phyloP scores from a whole-genome alignment of 1,284 basidiomycete species.

The Fomitopsis pinicola region DNA sequence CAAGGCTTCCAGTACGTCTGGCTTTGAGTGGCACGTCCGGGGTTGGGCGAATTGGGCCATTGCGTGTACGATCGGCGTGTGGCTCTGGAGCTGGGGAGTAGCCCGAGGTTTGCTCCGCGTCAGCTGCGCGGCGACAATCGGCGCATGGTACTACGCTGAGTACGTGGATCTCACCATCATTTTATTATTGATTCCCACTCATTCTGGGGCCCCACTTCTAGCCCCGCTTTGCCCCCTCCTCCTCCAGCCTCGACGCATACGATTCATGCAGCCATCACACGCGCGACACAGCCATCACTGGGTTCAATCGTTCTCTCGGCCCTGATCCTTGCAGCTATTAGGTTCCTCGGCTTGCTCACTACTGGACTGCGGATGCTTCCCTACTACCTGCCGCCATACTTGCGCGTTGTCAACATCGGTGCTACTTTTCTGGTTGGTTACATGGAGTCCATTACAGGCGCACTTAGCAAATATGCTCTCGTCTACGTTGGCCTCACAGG shows the following conservation, averaged over 20 bases:
- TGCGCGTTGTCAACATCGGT: slow-evolving; percentile 37
- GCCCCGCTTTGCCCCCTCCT: slow-evolving; percentile 44
- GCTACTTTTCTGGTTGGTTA: slow-evolving; percentile 45
- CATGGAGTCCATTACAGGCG: slow-evolving; percentile 60
- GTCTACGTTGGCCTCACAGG: slow-evolving; percentile 87
- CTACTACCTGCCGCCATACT: slow-evolving; percentile 47
- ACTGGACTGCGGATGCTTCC: slow-evolving; percentile 51
- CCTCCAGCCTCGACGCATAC: slow-evolving; percentile 60
- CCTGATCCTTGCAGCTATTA: slow-evolving; percentile 69
- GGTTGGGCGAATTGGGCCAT: slow-evolving; percentile 87
- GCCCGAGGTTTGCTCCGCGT: slow-evolving; percentile 79
- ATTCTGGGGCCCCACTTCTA: slow-evolving; percentile 19
- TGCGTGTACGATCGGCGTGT: slow-evolving; percentile 59
- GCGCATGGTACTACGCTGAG: slow-evolving; percentile 91
- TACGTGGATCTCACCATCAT: slow-evolving; percentile 30
- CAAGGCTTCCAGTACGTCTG: slow-evolving; percentile 21
- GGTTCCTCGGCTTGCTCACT: slow-evolving; percentile 46
- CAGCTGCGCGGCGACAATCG: slow-evolving; percentile 79
- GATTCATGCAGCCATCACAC: slow-evolving; percentile 74
- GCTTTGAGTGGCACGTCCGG: slow-evolving; percentile 67
- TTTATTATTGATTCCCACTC: background rate
- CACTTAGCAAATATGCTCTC: slow-evolving; percentile 80
- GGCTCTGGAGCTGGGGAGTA: slow-evolving; percentile 92
- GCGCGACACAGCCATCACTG: slow-evolving; percentile 77
- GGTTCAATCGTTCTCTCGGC: slow-evolving; percentile 78